Evolutionary conservation across 2,329 filamentous ascomycete species (phyloP).

Genomic region (Penicillium sp.): DNA sequence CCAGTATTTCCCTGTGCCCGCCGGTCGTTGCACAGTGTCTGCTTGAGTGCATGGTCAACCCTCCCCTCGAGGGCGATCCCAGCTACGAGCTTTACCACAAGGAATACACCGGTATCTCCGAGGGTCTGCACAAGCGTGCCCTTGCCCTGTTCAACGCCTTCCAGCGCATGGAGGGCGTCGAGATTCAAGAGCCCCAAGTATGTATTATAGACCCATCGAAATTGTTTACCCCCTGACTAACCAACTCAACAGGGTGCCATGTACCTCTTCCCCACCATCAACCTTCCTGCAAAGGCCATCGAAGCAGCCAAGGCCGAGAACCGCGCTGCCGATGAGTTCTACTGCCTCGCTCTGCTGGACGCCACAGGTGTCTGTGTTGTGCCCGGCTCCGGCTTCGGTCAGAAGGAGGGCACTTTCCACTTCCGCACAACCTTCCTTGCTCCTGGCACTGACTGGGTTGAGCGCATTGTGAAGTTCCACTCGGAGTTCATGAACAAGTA

Average conservation of each 20-base stretch:
- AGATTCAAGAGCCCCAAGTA: slow-evolving; percentile 76
- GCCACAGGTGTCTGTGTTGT: slow-evolving; percentile 93
- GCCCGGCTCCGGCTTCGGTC: slow-evolving; percentile 87
- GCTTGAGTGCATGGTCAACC: slow-evolving; percentile 97
- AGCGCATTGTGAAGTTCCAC: slow-evolving; percentile 84
- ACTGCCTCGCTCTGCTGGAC: slow-evolving; percentile 85
- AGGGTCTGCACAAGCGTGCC: slow-evolving; percentile 74
- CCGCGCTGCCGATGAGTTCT: slow-evolving; percentile 83
- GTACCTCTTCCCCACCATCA: slow-evolving; percentile 98
- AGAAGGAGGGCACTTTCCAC: slow-evolving; percentile 85
- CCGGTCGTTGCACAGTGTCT: slow-evolving; percentile 95
- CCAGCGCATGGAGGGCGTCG: slow-evolving; percentile 89
- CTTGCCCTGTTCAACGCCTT: slow-evolving; percentile 86
- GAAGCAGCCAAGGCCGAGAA: slow-evolving; percentile 71
- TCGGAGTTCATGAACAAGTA: slow-evolving; percentile 83
- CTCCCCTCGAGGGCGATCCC: slow-evolving; percentile 75
- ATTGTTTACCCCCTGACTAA: slow-evolving; percentile 5
- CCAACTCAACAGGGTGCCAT: slow-evolving; percentile 67
- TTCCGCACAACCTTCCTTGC: slow-evolving; percentile 97
- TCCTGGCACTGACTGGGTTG: slow-evolving; percentile 92
- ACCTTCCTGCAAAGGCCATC: slow-evolving; percentile 68
- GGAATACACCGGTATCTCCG: slow-evolving; percentile 80
- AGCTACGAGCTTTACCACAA: slow-evolving; percentile 77
- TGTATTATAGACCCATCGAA: slow-evolving; percentile 18
- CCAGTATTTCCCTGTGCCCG: slow-evolving; percentile 93